phyloP scores from a whole-genome alignment of 805 yeast genomes.

The Yarrowia alimentaria region DNA sequence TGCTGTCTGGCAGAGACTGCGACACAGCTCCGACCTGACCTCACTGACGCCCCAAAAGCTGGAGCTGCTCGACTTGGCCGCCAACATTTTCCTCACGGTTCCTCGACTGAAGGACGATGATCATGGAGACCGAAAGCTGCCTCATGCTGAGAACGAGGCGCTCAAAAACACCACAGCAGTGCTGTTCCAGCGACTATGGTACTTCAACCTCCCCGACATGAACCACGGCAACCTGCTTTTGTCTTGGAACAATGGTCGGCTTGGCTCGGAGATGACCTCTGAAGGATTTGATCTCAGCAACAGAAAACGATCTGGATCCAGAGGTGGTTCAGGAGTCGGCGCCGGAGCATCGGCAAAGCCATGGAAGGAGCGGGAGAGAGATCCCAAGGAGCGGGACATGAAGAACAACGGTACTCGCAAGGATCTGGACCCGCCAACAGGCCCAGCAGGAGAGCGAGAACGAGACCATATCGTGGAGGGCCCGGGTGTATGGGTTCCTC shows the following conservation, averaged over 20 bases:
- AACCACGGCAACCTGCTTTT: conserved; percentile 51
- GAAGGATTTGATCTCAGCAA: conserved; percentile 64
- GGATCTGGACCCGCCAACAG: conserved; percentile 16
- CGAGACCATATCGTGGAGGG: conserved; percentile 29
- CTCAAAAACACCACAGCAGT: conserved; percentile 50
- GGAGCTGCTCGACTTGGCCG: conserved; percentile 23
- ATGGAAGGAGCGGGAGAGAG: conserved; percentile 19
- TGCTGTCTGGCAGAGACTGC: conserved; percentile 61
- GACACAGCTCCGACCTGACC: conserved; percentile 32
- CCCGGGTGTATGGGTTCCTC: conserved; percentile 45
- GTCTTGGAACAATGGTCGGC: conserved; percentile 47
- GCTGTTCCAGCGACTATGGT: conserved; percentile 68
- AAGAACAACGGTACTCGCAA: conserved; percentile 3
- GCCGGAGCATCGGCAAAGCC: too few species aligned
- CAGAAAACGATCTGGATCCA: conserved; percentile 38
- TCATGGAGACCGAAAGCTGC: conserved; percentile 41
- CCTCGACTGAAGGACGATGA: conserved; percentile 26
- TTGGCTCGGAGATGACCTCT: conserved; percentile 53
- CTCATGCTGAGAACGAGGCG: conserved; percentile 53
- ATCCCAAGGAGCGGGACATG: too few species aligned
- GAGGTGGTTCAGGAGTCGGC: conserved; percentile 12
- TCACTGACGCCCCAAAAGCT: conserved; percentile 21
- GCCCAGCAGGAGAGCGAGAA: conserved; percentile 31
- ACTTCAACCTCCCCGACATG: conserved; percentile 67
- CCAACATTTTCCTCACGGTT: conserved; percentile 23